These are phyloP conservation scores for Puccinia sorghi DNA, from an alignment of 1,284 basidiomycete genomes.

Conservation along the genomic window DNA sequence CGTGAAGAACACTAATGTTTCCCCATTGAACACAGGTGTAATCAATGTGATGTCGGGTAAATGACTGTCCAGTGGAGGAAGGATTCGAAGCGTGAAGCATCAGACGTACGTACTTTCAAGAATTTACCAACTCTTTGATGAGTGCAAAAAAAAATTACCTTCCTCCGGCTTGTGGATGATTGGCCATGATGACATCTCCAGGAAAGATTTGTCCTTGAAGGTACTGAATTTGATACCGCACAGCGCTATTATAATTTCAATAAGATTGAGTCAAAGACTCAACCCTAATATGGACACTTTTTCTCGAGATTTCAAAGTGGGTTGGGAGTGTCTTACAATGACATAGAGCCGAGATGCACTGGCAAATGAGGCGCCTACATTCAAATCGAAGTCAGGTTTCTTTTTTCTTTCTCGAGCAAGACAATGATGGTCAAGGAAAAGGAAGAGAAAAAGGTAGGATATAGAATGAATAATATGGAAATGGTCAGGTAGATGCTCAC, in stretches of 20 bases:
- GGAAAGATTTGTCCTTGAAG: slow-evolving; percentile 68
- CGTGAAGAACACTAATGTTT: slow-evolving; percentile 40
- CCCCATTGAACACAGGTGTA: slow-evolving; percentile 37
- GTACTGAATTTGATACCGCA: slow-evolving; percentile 82
- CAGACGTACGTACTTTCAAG: neutral
- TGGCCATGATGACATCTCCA: slow-evolving; percentile 87
- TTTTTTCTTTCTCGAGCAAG: too few species aligned
- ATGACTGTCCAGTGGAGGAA: slow-evolving; percentile 53
- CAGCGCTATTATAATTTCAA: slow-evolving; percentile 61
- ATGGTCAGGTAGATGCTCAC: slow-evolving; percentile 56
- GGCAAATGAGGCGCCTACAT: slow-evolving; percentile 64
- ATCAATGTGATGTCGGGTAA: slow-evolving; percentile 53
- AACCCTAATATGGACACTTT: neutral
- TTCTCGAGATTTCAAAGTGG: neutral
- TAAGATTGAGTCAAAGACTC: neutral
- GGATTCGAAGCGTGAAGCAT: neutral
- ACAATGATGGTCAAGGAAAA: neutral
- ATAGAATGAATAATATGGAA: neutral
- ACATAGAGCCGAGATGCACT: slow-evolving; percentile 62
- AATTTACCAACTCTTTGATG: neutral
- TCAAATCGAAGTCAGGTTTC: neutral
- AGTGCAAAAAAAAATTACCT: slow-evolving; percentile 8
- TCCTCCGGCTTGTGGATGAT: slow-evolving; percentile 82
- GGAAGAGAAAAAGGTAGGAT: neutral
- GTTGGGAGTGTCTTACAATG: slow-evolving; percentile 26